Conservation (phyloP, 805 yeast genomes). For the Wickerhamiella cacticola region DNA sequence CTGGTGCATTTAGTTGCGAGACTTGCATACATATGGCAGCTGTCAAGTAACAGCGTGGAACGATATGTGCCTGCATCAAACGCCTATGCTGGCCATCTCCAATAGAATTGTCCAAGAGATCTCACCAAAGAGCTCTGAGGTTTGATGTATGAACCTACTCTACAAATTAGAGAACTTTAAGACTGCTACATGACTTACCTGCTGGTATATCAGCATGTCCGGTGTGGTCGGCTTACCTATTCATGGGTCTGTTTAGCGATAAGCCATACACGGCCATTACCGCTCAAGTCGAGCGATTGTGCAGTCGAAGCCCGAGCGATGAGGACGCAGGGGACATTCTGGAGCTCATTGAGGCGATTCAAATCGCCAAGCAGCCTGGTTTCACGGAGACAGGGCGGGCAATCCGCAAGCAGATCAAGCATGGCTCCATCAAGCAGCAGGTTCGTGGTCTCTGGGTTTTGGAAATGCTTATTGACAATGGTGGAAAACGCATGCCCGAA, state of each 20-base stretch:
- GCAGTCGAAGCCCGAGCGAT: constrained; percentile 26
- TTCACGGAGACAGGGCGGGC: constrained; percentile 82
- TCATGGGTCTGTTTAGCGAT: constrained; percentile 23
- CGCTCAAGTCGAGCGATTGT: constrained; percentile 30
- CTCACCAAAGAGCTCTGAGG: too few species aligned
- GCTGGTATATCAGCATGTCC: too few species aligned
- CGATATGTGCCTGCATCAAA: too few species aligned
- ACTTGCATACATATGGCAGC: too few species aligned
- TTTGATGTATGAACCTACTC: too few species aligned
- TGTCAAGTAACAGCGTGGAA: too few species aligned
- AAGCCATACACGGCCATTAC: constrained; percentile 38
- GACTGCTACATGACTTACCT: too few species aligned
- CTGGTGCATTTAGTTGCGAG: too few species aligned
- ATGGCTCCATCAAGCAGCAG: constrained; percentile 60
- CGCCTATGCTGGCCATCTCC: too few species aligned
- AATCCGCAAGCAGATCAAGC: constrained; percentile 73
- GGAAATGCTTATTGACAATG: constrained; percentile 50
- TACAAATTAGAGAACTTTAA: too few species aligned
- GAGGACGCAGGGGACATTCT: constrained; percentile 39
- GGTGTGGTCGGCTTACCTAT: constrained; percentile 34
- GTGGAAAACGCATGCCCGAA: constrained; percentile 23
- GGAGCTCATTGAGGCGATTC: constrained; percentile 46
- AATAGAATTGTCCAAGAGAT: too few species aligned
- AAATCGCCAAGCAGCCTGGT: constrained; percentile 31
- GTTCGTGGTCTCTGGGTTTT: constrained; percentile 53